phyloP scores from a whole-genome alignment of 108 stramenopile species.

The Parietichytrium sp. region DNA sequence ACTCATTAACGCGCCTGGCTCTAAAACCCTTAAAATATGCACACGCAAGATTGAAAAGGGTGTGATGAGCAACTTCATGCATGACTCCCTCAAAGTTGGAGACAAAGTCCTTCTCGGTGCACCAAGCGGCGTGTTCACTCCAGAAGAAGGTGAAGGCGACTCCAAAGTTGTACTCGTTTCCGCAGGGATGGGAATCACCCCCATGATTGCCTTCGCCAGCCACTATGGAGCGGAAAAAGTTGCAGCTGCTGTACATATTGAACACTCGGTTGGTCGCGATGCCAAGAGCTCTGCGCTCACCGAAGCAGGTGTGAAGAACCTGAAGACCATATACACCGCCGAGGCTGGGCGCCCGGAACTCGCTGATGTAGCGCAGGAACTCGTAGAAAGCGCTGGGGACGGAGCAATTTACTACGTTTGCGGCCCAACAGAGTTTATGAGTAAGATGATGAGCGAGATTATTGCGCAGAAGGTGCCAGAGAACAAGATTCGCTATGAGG shows the following conservation, averaged over 20 bases:
- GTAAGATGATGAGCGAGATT: neutral
- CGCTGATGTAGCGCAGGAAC: neutral
- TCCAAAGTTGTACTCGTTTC: neutral
- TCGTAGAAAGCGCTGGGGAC: neutral
- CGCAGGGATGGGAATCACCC: conserved; percentile 46
- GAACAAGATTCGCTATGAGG: too few relatives aligned
- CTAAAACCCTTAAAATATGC: neutral
- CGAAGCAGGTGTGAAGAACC: neutral
- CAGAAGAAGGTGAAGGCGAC: neutral
- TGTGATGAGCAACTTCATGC: conserved; percentile 36
- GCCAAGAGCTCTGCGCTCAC: neutral
- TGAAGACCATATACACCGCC: neutral
- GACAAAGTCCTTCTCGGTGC: conserved; percentile 38
- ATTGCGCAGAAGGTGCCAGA: too few relatives aligned
- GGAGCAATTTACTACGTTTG: neutral
- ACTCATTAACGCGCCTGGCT: neutral
- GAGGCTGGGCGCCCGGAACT: neutral
- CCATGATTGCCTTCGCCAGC: conserved; percentile 22
- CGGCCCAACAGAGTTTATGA: neutral
- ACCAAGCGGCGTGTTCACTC: neutral
- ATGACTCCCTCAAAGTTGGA: conserved; percentile 35
- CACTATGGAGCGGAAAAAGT: neutral
- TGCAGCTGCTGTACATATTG: neutral
- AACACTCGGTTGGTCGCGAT: neutral
- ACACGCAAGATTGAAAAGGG: conserved; percentile 30